These are phyloP conservation scores for Aspergillus hortae DNA, from an alignment of 2,329 filamentous ascomycete species.

Conservation along the genomic window DNA sequence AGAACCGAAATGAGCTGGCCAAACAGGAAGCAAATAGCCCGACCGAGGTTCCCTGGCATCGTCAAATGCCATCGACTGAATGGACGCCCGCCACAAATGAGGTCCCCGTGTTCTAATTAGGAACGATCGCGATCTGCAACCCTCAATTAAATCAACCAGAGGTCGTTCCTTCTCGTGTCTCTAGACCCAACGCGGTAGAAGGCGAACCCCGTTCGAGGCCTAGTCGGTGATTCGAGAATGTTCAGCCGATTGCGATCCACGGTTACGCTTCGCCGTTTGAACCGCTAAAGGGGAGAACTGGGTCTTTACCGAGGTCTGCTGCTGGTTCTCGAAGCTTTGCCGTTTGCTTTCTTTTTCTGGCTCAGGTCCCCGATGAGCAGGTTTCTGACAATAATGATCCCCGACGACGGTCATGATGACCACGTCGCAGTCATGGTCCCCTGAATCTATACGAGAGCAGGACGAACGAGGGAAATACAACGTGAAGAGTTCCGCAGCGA, in stretches of 20 bases:
- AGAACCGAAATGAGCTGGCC: background rate
- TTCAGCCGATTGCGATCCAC: background rate
- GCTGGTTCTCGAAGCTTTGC: background rate
- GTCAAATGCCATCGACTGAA: background rate
- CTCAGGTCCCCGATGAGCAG: too few species aligned
- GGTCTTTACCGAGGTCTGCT: background rate
- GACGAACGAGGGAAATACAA: too few species aligned
- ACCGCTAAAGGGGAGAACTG: too few species aligned
- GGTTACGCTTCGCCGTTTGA: background rate
- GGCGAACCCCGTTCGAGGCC: background rate
- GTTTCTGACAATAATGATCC: too few species aligned
- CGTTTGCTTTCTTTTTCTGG: background rate
- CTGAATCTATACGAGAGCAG: too few species aligned
- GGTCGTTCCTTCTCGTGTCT: background rate
- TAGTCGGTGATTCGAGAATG: background rate
- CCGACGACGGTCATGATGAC: too few species aligned
- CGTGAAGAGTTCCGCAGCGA: too few species aligned
- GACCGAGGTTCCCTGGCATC: background rate
- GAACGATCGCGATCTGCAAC: slow-evolving; percentile 27
- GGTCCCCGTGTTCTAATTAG: slow-evolving; percentile 12
- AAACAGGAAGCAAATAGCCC: background rate
- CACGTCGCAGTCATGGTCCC: too few species aligned
- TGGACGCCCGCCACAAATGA: slow-evolving; percentile 6
- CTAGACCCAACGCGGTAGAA: too few species aligned
- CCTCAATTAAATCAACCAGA: slow-evolving; percentile 24